These are phyloP conservation scores for Penicillium sp. DNA, from an alignment of 2,329 filamentous ascomycete species.

Conservation along the genomic window DNA sequence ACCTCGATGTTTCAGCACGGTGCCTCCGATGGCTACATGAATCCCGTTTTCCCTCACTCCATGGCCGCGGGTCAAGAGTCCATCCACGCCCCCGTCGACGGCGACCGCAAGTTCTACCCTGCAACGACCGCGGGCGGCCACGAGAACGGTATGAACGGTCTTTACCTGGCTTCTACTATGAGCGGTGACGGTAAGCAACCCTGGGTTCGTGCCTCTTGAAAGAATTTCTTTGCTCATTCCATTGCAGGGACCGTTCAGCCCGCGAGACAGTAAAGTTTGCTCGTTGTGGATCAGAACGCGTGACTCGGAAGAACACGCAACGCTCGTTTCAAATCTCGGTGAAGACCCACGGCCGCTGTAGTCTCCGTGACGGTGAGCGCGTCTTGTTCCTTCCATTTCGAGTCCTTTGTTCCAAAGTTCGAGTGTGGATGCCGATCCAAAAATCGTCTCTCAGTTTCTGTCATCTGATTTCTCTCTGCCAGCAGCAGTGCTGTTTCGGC, in stretches of 20 bases:
- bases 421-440: neutral
- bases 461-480: neutral
- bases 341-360: neutral
- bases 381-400: neutral
- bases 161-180: constrained; percentile 50
- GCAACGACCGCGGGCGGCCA: constrained; percentile 43
- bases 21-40: constrained; percentile 65
- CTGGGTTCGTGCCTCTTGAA: too few relatives aligned
- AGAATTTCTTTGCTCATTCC: neutral
- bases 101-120: constrained; percentile 54
- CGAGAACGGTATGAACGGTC: constrained; percentile 46
- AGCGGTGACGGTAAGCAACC: constrained; percentile 45
- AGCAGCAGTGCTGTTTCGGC: neutral
- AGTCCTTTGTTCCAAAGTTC: neutral
- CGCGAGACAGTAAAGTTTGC: constrained; percentile 57
- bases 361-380: neutral
- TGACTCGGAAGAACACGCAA: constrained; percentile 56
- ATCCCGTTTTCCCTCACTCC: constrained; percentile 62
- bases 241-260: constrained; percentile 52
- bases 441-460: neutral
- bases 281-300: constrained; percentile 42
- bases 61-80: constrained; percentile 67
- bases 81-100: constrained; percentile 64
- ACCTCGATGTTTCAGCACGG: constrained; percentile 74
- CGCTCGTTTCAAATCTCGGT: neutral